Conservation (phyloP, 163 green algal genomes). For the Scenedesmus sp. region DNA sequence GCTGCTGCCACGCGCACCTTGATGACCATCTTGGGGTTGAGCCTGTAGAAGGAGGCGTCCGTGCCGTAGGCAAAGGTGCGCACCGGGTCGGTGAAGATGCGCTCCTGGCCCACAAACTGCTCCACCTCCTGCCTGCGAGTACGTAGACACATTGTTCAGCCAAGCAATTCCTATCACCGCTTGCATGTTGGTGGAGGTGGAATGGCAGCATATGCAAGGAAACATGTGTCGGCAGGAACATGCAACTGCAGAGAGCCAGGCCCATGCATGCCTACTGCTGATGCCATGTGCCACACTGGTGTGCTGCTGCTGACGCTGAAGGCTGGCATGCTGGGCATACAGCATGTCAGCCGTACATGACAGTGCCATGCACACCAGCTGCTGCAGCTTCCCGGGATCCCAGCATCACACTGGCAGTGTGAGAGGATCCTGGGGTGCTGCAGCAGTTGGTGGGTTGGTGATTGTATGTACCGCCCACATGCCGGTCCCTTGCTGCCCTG, state of each 20-base stretch:
- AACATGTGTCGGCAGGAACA: no score
- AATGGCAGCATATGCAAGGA: no score
- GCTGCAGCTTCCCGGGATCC: not conserved
- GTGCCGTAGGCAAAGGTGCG: constrained; percentile 94
- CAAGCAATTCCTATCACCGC: not conserved
- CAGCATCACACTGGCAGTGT: not conserved
- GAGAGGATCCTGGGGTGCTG: not conserved
- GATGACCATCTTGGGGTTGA: constrained; percentile 95
- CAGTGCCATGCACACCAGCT: not conserved
- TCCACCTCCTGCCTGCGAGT: constrained; percentile 71
- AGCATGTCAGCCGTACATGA: not conserved
- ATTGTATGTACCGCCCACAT: constrained; percentile 12
- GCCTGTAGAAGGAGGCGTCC: constrained; percentile 87
- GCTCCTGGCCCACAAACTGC: constrained; percentile 82
- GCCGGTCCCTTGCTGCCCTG: not conserved
- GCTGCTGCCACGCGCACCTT: constrained; percentile 71
- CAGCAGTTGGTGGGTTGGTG: constrained; percentile 13
- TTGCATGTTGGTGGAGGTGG: no score
- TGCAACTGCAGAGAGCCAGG: no score
- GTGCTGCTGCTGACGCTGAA: not conserved
- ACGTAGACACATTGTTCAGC: not conserved
- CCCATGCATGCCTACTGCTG: no score
- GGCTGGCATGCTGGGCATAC: not conserved
- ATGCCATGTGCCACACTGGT: no score
- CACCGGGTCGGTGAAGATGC: constrained; percentile 91